Conservation (phyloP, 2,329 filamentous ascomycete genomes). For the Trichoderma polysporum region DNA sequence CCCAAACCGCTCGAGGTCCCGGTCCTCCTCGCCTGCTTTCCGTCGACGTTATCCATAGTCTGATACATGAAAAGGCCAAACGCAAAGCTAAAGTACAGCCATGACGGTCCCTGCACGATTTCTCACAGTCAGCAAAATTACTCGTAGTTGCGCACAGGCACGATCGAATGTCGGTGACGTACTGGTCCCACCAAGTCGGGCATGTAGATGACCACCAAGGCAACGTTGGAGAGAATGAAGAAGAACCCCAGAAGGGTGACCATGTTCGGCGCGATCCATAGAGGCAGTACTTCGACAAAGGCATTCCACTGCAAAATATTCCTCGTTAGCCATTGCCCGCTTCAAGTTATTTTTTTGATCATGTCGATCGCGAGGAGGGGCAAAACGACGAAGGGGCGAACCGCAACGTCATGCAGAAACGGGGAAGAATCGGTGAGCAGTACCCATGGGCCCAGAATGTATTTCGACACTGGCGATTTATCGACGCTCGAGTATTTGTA, state of each 20-base stretch:
- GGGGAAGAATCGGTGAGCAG: conserved; percentile 32
- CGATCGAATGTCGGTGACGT: conserved; percentile 38
- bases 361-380: neutral
- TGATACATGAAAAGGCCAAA: conserved; percentile 98
- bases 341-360: neutral
- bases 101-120: conserved; percentile 67
- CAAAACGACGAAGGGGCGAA: neutral
- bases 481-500: conserved; percentile 99
- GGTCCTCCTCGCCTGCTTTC: conserved; percentile 93
- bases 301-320: conserved; percentile 78
- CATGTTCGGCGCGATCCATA: conserved; percentile 98
- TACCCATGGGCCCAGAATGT: conserved; percentile 95
- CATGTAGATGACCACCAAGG: conserved; percentile 71
- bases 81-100: conserved; percentile 95
- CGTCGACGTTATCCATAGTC: conserved; percentile 98
- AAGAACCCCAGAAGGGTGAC: conserved; percentile 93
- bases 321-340: conserved; percentile 18
- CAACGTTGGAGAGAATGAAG: conserved; percentile 86
- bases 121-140: neutral
- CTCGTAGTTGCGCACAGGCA: neutral
- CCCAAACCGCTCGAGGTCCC: conserved; percentile 93
- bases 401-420: conserved; percentile 9
- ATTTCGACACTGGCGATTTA: conserved; percentile 89
- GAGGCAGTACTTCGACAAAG: conserved; percentile 83
- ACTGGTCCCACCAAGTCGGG: conserved; percentile 89